Evolutionary conservation across 768 basidiomycete genomes (phyloP), one percentile per base, ranked within the genome.

Genomic region (Roridomyces roridus): DNA sequence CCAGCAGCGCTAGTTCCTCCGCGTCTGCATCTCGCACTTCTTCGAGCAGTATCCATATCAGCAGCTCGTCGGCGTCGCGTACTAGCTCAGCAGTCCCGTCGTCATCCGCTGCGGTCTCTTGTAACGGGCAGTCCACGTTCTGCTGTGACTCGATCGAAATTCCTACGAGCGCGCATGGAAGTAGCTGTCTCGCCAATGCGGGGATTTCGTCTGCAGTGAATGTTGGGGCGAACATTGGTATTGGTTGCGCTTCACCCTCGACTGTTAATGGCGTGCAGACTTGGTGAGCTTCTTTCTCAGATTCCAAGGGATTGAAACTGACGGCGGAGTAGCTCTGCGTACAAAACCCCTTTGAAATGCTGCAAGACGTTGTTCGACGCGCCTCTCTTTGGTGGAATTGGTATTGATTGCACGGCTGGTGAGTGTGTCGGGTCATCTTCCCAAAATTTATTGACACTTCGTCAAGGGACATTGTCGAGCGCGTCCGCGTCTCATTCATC

Each of bases 261-360:
- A n/a, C 35, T n/a, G 21, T 25, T 7, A 23, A 46, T 15, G 52
- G 52, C 23, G 23, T 26, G 9, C 44, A 54, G 25, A 43, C 51
- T 6, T 53, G 51, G 51, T 53, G 37, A 12, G 51, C 29, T 45
- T n/a, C n/a, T n/a, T n/a, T n/a, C n/a, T n/a, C n/a, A n/a, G n/a
- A n/a, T n/a, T n/a, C n/a, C n/a, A n/a, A n/a, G n/a, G n/a, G n/a
- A n/a, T n/a, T n/a, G n/a, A n/a, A n/a, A n/a, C n/a, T n/a, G n/a
- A n/a, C n/a, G n/a, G n/a, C n/a, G n/a, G n/a, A n/a, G n/a, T n/a
- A 53, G 51, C 44, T 28, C 51, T 10, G 51, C 42, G 5, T 18
- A 17, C 29, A 53, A 53, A 35, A 36, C n/a, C 9, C 51, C 43
- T 2, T 31, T 53, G 15, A 45, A 37, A n/a, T 53, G 51, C 43